Percentiles rank a stretch among this genome's conserved stretches.
phyloP scores from a whole-genome alignment of 1,284 basidiomycete species.

The Rhodofomes roseus region DNA sequence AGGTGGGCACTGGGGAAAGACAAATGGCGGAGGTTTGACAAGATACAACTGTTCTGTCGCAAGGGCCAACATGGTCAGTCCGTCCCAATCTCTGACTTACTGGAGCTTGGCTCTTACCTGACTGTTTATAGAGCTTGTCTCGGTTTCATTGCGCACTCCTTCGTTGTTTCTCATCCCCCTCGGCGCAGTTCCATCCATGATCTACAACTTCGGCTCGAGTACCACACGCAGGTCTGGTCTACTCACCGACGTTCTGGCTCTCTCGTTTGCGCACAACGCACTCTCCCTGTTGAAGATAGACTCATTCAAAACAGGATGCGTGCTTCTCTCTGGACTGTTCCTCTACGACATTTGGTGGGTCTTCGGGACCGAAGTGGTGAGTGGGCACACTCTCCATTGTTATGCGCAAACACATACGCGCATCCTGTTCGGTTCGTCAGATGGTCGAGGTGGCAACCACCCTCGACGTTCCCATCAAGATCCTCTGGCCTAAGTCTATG shows the following conservation, averaged over 20 bases:
- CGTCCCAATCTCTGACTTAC: background rate
- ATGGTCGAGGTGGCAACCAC: constrained; percentile 93
- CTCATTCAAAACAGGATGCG: constrained; percentile 84
- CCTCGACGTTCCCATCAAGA: constrained; percentile 93
- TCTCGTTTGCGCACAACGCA: constrained; percentile 84
- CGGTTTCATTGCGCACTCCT: constrained; percentile 58
- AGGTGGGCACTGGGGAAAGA: constrained; percentile 42
- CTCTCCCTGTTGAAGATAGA: constrained; percentile 85
- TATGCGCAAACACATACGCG: background rate
- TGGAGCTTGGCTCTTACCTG: constrained; percentile 29
- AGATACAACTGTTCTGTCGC: constrained; percentile 38
- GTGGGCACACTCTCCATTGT: constrained; percentile 25
- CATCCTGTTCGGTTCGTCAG: constrained; percentile 29
- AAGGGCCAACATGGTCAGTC: constrained; percentile 43
- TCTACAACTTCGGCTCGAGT: constrained; percentile 55
- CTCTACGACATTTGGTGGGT: constrained; percentile 92
- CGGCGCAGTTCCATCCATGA: constrained; percentile 60
- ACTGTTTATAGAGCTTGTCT: constrained; percentile 34
- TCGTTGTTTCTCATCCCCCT: constrained; percentile 63
- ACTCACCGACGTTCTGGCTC: constrained; percentile 77
- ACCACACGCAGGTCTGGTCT: constrained; percentile 60
- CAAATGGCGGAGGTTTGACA: constrained; percentile 53
- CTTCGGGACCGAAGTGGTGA: constrained; percentile 76
- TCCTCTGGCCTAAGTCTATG: constrained; percentile 80
- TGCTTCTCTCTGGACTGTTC: constrained; percentile 80